These are phyloP conservation scores for Tricholoma furcatifolium DNA, from an alignment of 768 basidiomycete species.

Conservation along the genomic window DNA sequence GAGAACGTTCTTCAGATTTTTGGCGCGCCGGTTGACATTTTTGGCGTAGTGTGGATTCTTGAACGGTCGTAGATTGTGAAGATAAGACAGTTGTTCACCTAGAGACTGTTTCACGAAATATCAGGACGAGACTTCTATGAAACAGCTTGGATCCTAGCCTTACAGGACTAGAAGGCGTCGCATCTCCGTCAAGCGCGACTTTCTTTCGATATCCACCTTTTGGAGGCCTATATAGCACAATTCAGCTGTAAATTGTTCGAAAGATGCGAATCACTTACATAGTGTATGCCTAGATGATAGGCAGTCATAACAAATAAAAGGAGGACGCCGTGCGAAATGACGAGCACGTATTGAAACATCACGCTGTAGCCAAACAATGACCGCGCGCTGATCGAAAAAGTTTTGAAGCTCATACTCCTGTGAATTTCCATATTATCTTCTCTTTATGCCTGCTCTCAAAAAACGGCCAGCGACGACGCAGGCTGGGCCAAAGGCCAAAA, in stretches of 20 bases:
- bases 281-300: neutral
- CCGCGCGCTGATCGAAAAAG: slow-evolving; percentile 12
- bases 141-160: slow-evolving; percentile 8
- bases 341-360: slow-evolving; percentile 1
- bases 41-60: slow-evolving; percentile 72
- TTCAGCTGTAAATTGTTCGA: neutral
- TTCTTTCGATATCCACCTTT: slow-evolving; percentile 43
- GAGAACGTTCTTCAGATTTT: slow-evolving; percentile 78
- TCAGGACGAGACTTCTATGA: neutral
- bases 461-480: slow-evolving; percentile 52
- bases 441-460: slow-evolving; percentile 38
- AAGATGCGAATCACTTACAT: neutral
- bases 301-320: neutral
- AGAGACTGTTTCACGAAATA: slow-evolving; percentile 48
- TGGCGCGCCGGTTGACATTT: slow-evolving; percentile 69
- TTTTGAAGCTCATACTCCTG: slow-evolving; percentile 5
- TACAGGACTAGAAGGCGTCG: slow-evolving; percentile 44
- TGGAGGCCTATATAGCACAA: slow-evolving; percentile 35
- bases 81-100: slow-evolving; percentile 72
- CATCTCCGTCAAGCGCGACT: slow-evolving; percentile 36
- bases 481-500: slow-evolving; percentile 51
- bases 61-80: slow-evolving; percentile 71
- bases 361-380: slow-evolving; percentile 11
- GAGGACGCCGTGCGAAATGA: neutral
- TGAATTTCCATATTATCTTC: neutral